phyloP scores from a whole-genome alignment of 805 yeast genomes.

The Pichia scutulata region DNA sequence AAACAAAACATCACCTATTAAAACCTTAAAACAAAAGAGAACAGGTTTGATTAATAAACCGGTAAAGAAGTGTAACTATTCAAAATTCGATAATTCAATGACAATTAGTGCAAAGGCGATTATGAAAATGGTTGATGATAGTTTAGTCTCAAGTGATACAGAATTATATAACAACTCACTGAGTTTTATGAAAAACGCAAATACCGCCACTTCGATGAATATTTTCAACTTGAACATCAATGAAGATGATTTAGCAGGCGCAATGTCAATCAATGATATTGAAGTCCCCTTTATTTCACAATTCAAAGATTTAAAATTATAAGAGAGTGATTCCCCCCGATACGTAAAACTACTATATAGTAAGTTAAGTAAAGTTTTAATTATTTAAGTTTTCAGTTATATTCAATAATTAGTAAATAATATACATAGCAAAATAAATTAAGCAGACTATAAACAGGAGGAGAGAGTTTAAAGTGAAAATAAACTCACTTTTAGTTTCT shows the following conservation, averaged over 20 bases:
- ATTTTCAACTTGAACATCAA: constrained; percentile 17
- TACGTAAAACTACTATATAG: neutral
- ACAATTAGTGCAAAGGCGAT: constrained; percentile 31
- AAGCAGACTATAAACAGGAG: neutral
- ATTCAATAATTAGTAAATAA: neutral
- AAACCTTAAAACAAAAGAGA: constrained; percentile 7
- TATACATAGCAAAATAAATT: neutral
- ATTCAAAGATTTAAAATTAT: constrained; percentile 2
- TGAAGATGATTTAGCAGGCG: constrained; percentile 26
- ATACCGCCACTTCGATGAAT: constrained; percentile 6
- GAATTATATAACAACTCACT: constrained; percentile 20
- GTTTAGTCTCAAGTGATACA: constrained; percentile 31
- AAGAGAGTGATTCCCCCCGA: neutral
- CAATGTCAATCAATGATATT: constrained; percentile 12
- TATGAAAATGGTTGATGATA: constrained; percentile 32
- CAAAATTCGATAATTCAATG: constrained; percentile 29
- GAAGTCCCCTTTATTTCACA: constrained; percentile 2
- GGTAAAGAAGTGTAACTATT: constrained; percentile 14
- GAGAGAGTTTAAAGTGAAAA: too few species aligned
- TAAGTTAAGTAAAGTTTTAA: too few species aligned
- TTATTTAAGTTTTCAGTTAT: neutral
- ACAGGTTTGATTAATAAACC: constrained; percentile 1
- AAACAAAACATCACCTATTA: constrained; percentile 2
- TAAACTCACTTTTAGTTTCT: constrained; percentile 6
- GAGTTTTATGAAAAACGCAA: constrained; percentile 10